Base-by-base conservation (phyloP, 1,139 yeast species). In the Candida sanyaensis region DNA sequence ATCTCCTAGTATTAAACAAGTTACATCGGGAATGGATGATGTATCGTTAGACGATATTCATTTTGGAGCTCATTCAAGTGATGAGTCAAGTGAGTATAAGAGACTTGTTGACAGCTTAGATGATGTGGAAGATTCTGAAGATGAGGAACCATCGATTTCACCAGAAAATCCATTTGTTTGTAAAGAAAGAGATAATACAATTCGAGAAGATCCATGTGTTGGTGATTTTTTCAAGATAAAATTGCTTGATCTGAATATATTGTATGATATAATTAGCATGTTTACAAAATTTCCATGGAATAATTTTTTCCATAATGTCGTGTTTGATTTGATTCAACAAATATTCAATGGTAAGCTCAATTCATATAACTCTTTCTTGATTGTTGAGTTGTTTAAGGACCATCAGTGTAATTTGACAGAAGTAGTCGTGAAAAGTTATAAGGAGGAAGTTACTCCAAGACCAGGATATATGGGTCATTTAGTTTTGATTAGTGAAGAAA, bases 401-500 rank as follows among this genome's bases (percentile, higher is more conserved):
- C 64, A 64, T 6, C 56, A 61, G 31, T 66, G 74, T 43, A 58
- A 67, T 50, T 64, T 76, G 50, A 67, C 77, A 2, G 60, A 62
- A 3, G 50, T 74, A 28, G 73, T 76, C 13, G 69, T 68, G 6
- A 51, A 56, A 13, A 60, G 74, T 3, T 73, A 72, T 53, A 52
- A 56, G 6, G 57, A 39, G 11, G 56, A 58, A 2, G 45, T 44
- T 23, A 65, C 60, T 1, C 70, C 75, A 1, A 57, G 78, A 34
- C 79, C 80, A 0, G 81, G 80, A 0, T 75, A 74, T 51, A 68
- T 75, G 70, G 81, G 81, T 1, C 81, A 76, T 54, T 58, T 76
- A 45, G 72, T 75, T 29, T 61, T 76, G 12, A 71, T 75, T 12
- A 73, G 79, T 59, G 81, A 76, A 53, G 81, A 76, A 51, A 75